These are phyloP conservation scores for Rhodotorula sp. DNA, from an alignment of 1,284 basidiomycete genomes.

Conservation along the genomic window DNA sequence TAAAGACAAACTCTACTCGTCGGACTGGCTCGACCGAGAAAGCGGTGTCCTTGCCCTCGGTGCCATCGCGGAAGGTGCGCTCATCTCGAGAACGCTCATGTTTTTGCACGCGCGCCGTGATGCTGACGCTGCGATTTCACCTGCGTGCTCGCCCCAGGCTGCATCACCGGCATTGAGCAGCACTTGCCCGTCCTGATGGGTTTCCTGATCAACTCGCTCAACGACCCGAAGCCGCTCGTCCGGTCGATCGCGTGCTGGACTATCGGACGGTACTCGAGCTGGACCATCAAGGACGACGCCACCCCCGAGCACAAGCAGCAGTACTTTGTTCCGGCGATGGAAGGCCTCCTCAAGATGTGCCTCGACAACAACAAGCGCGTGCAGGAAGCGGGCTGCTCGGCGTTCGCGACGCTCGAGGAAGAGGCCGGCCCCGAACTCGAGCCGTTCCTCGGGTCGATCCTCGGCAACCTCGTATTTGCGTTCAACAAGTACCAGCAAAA, in stretches of 20 bases:
- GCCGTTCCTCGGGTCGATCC: conserved; percentile 90
- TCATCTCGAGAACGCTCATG: background rate
- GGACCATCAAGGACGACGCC: conserved; percentile 78
- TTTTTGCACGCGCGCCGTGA: too few species aligned
- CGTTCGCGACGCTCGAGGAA: conserved; percentile 97
- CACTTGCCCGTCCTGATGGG: conserved; percentile 90
- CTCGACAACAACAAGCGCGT: conserved; percentile 98
- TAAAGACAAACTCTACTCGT: conserved; percentile 89
- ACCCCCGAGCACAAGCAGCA: conserved; percentile 80
- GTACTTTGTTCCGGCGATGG: conserved; percentile 95
- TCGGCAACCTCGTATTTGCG: conserved; percentile 90
- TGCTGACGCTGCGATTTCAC: conserved; percentile 10
- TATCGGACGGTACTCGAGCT: conserved; percentile 94
- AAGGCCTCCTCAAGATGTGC: conserved; percentile 96
- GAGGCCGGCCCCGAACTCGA: conserved; percentile 87
- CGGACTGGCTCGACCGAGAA: conserved; percentile 92
- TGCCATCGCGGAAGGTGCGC: conserved; percentile 91
- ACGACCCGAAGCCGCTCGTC: conserved; percentile 93
- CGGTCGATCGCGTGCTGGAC: conserved; percentile 99
- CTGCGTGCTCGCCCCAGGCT: conserved; percentile 61
- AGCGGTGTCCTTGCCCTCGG: conserved; percentile 94
- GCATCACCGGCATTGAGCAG: conserved; percentile 91
- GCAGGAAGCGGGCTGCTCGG: conserved; percentile 97
- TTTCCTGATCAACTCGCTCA: conserved; percentile 84
- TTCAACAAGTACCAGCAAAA: conserved; percentile 99